Evolutionary conservation across 495 filamentous ascomycete species (phyloP), one percentile per base, ranked within the genome.

Genomic region (Elaphomyces granulatus): DNA sequence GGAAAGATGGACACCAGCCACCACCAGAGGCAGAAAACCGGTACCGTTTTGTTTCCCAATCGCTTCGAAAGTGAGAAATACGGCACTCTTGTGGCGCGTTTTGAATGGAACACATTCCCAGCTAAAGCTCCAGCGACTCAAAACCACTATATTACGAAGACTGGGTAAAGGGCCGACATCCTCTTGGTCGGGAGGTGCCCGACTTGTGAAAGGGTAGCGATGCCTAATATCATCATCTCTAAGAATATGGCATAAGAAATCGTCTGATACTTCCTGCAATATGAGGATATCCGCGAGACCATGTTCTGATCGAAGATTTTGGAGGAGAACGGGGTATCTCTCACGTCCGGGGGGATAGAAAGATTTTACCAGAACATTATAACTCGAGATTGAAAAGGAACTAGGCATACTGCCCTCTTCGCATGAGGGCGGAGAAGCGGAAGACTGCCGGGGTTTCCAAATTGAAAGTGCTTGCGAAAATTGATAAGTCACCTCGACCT

Each of bases 231-330:
- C 38, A 9, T 52, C 38, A 26, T 71, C 43, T 15, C 40, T 43
- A 10, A 77, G 66, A 12, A 77, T 52, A 36, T 57, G 58, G 7
- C 59, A 59, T 4, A 78, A 60, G 40, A 75, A 75, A 18, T 63
- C 57, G 42, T 77, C 69, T 0, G 73, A 71, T 16, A 77, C 69
- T 52, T 76, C 72, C 50, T 77, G 62, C 6, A 78, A 56, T 15
- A 71, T 55, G n/a, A 77, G 43, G 12, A 74, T 50, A 45, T 72
- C 63, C 9, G 67, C 55, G 1, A 43, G 32, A 18, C 60, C 58
- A 3, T 42, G 18, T 0, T 46, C 14, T 4, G 61, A 47, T 34
- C 74, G 44, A 32, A 74, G 51, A 43, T 62, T 63, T 15, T 56
- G 40, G 23, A 72, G 33, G 15, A 76, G 45, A 14, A 70, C 54